A percentile compares a stretch with the other conserved stretches of the same genome.
phyloP scores from a whole-genome alignment of 441 rosid species.

The Gossypium aridum region DNA sequence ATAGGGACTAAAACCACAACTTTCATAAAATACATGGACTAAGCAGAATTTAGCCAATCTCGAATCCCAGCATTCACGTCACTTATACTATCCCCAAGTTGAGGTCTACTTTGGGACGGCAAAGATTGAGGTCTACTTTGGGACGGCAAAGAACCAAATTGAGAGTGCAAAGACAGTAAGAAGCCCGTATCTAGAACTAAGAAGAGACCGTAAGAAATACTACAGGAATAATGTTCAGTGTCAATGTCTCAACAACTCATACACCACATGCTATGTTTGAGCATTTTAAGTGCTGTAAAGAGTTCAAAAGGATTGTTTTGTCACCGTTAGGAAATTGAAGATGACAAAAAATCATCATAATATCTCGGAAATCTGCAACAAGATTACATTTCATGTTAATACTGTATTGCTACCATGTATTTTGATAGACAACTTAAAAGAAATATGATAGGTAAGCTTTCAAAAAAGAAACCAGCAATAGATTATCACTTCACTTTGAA shows the following conservation, averaged over 20 bases:
- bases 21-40: too few species aligned
- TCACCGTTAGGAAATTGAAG: not conserved
- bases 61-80: not conserved
- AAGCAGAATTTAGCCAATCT: not conserved
- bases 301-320: not conserved
- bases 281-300: slow-evolving; percentile 9
- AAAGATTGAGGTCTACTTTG: not conserved
- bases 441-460: not conserved
- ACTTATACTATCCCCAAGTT: not conserved
- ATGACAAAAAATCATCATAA: slow-evolving; percentile 32
- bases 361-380: slow-evolving; percentile 76
- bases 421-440: not conserved
- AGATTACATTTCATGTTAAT: slow-evolving; percentile 6
- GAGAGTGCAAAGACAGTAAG: not conserved
- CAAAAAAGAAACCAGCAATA: not conserved
- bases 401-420: not conserved
- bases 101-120: too few species aligned
- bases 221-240: not conserved
- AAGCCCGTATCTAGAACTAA: not conserved
- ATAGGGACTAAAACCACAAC: too few species aligned
- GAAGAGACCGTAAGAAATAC: not conserved
- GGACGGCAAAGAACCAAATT: not conserved
- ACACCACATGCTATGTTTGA: not conserved
- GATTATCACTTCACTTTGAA: not conserved
- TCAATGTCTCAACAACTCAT: slow-evolving; percentile 4